Conservation (phyloP, 148 eudicot genomes). For the Cornus florida region DNA sequence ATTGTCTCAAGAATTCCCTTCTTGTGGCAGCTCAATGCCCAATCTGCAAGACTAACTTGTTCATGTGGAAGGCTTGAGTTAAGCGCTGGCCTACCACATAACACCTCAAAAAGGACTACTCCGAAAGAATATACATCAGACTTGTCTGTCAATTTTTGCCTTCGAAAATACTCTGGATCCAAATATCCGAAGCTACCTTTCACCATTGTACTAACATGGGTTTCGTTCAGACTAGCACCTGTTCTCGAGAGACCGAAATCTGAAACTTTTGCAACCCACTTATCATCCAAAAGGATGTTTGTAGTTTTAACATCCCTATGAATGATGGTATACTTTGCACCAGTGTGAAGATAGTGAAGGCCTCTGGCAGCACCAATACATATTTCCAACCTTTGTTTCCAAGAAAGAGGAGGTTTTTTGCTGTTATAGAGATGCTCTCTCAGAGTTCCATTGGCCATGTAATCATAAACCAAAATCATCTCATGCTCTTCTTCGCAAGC, state of each 20-base stretch:
- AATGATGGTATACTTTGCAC: slow-evolving; percentile 35
- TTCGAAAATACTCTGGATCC: slow-evolving; percentile 34
- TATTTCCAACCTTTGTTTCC: slow-evolving; percentile 37
- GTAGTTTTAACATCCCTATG: slow-evolving; percentile 43
- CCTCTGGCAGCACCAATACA: slow-evolving; percentile 47
- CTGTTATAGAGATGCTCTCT: slow-evolving; percentile 36
- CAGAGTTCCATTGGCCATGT: slow-evolving; percentile 45
- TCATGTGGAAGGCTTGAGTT: slow-evolving; percentile 24
- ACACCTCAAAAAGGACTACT: slow-evolving; percentile 37
- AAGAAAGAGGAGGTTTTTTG: slow-evolving; percentile 17
- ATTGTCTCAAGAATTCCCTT: slow-evolving; percentile 12
- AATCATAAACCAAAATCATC: slow-evolving; percentile 47
- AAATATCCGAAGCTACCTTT: slow-evolving; percentile 36
- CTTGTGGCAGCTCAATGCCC: slow-evolving; percentile 18
- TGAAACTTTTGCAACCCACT: slow-evolving; percentile 42
- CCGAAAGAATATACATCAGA: slow-evolving; percentile 36
- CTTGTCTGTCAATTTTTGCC: slow-evolving; percentile 30
- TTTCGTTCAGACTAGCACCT: slow-evolving; percentile 25
- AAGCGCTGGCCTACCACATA: slow-evolving; percentile 36
- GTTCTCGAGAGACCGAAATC: slow-evolving; percentile 45
- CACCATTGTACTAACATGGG: slow-evolving; percentile 42
- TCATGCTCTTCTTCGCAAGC: slow-evolving; percentile 41
- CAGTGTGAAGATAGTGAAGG: slow-evolving; percentile 40
- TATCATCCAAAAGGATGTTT: slow-evolving; percentile 33
- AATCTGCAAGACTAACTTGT: slow-evolving; percentile 35